Base-by-base conservation (phyloP, 805 yeast genomes). In the Yarrowia alimentaria region DNA sequence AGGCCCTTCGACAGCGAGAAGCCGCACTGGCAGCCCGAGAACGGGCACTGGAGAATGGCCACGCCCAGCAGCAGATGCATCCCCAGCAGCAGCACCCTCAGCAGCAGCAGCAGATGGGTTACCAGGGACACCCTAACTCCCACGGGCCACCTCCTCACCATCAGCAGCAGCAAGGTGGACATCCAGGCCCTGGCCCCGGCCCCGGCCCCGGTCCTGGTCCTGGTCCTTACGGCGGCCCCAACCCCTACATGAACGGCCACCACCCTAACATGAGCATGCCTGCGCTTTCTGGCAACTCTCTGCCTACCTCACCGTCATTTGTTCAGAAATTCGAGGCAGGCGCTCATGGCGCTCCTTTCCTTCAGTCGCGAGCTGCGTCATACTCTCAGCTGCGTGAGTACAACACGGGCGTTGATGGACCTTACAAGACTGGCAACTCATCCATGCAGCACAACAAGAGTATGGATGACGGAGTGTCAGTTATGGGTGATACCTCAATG, bases 221-320 rank as follows among this genome's bases (percentile, higher is more conserved):
- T 20, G 31, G 28, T n/a, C 37, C 45, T 1, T 35, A 34, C 12
- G 26, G 42, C 13, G 35, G 25, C 20, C 32, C 56, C 47, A 40
- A 40, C 26, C 17, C 21, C 35, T 24, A 28, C 55, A 32, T 32
- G 52, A 47, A 28, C 55, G 52, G 53, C 51, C 37, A 33, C 22
- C 47, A 33, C 9, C 43, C 47, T 34, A 45, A 26, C 49, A 48
- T 48, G 52, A 33, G 35, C 54, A 24, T 24, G 50, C 35, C 48
- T 10, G 37, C 37, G 3, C 45, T 33, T 29, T 8, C 33, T 6
- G 22, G 54, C 31, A 38, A 54, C 56, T 16, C 34, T 25, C 24
- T 30, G 16, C 53, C 30, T 26, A 45, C 38, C 25, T 21, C 32
- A 28, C 34, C 51, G 18, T 25, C 45, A 42, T 16, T 53, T 28